phyloP scores from a whole-genome alignment of 257 asterid genomes.

The Solanum okadae region DNA sequence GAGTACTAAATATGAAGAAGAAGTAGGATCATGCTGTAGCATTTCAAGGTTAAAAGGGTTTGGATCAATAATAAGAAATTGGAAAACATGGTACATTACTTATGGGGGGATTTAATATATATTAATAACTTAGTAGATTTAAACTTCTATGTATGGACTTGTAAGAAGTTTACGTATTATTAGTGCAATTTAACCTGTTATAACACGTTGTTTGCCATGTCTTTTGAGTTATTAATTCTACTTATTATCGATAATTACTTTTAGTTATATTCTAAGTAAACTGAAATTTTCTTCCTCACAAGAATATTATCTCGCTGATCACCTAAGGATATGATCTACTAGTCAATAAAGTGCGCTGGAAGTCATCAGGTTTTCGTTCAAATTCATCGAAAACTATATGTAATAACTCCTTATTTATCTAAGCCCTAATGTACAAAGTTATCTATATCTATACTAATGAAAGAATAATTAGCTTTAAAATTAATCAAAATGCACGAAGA shows the following conservation, averaged over 20 bases:
- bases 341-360: rapidly evolving
- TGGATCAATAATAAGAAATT: neutral
- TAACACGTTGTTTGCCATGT: neutral
- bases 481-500: neutral
- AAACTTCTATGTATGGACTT: neutral
- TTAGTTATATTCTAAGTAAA: neutral
- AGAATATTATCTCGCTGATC: neutral
- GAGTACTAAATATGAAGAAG: neutral
- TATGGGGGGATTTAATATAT: neutral
- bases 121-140: neutral
- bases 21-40: neutral
- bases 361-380: neutral
- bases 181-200: too few relatives aligned
- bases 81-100: neutral
- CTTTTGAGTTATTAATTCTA: neutral
- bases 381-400: neutral
- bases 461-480: neutral
- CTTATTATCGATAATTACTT: neutral
- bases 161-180: neutral
- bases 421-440: neutral
- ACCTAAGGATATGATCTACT: neutral
- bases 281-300: neutral
- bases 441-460: neutral
- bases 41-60: neutral
- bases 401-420: neutral